Percentiles rank a stretch among this genome's conserved stretches.
phyloP scores from a whole-genome alignment of 768 basidiomycete genomes.

The Leccinum barrowsii region DNA sequence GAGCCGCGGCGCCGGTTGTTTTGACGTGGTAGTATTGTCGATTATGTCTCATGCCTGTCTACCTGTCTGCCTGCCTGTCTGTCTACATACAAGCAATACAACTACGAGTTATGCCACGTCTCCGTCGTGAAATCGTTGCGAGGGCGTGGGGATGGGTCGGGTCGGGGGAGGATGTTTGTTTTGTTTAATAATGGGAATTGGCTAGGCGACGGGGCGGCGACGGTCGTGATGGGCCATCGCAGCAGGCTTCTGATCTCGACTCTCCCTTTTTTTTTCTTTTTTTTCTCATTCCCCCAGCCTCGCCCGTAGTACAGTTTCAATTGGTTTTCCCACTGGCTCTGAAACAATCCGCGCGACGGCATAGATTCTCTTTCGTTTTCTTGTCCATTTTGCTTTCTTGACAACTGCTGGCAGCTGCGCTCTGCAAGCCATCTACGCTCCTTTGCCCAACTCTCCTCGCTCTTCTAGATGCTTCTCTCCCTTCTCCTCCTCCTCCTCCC shows the following conservation, averaged over 20 bases:
- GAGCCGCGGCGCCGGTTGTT: not conserved
- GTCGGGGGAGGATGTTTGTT: not conserved
- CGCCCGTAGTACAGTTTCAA: not conserved
- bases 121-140: not conserved
- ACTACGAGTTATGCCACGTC: conserved; percentile 2
- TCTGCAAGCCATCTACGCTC: conserved; percentile 36
- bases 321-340: not conserved
- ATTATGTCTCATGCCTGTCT: not conserved
- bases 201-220: not conserved
- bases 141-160: not conserved
- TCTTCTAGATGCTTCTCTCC: conserved; percentile 24
- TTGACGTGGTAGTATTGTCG: not conserved
- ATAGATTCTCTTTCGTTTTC: not conserved
- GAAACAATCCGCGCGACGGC: not conserved
- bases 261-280: not conserved
- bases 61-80: not conserved
- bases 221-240: not conserved
- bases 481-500: conserved; percentile 25
- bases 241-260: not conserved
- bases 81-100: conserved; percentile 1
- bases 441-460: conserved; percentile 31
- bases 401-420: not conserved
- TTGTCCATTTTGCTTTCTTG: not conserved
- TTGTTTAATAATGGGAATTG: not conserved
- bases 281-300: conserved; percentile 2